Evolutionary conservation across 768 basidiomycete species (phyloP).

Genomic region (Dentipellis sp.): DNA sequence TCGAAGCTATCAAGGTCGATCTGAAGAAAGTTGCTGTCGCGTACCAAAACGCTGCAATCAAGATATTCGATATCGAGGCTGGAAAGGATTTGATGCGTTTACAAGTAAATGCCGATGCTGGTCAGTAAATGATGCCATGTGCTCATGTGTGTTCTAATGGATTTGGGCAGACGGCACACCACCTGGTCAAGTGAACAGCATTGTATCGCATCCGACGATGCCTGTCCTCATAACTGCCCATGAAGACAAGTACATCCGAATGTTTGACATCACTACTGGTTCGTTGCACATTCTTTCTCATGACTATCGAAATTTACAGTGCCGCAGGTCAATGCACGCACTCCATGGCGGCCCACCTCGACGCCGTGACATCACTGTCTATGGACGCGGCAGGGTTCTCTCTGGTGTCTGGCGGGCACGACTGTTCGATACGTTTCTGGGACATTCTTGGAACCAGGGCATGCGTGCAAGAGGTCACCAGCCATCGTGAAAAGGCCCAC

Average conservation of each 20-base stretch:
- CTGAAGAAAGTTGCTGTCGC: slow-evolving; percentile 85
- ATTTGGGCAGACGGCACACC: slow-evolving; percentile 48
- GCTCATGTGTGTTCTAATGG: neutral
- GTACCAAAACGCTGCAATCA: slow-evolving; percentile 81
- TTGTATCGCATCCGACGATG: slow-evolving; percentile 87
- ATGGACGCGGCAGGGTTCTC: slow-evolving; percentile 83
- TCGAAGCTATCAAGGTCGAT: slow-evolving; percentile 78
- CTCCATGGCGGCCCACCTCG: slow-evolving; percentile 85
- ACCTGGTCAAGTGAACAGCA: slow-evolving; percentile 75
- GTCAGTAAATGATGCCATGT: neutral
- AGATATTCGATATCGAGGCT: slow-evolving; percentile 84
- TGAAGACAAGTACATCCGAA: slow-evolving; percentile 88
- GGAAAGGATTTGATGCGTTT: slow-evolving; percentile 67
- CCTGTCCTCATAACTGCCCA: slow-evolving; percentile 82
- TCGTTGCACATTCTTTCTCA: slow-evolving; percentile 14
- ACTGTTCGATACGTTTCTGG: slow-evolving; percentile 94
- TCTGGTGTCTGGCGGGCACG: slow-evolving; percentile 85
- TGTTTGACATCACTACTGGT: slow-evolving; percentile 84
- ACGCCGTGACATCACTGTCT: slow-evolving; percentile 85
- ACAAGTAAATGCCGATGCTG: slow-evolving; percentile 19
- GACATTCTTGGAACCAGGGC: slow-evolving; percentile 71
- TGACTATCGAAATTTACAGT: neutral
- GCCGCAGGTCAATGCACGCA: slow-evolving; percentile 72
- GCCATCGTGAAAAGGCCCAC: slow-evolving; percentile 80
- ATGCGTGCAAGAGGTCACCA: slow-evolving; percentile 84